Conservation (phyloP, 148 eudicot species). For the Euryodendron excelsum region DNA sequence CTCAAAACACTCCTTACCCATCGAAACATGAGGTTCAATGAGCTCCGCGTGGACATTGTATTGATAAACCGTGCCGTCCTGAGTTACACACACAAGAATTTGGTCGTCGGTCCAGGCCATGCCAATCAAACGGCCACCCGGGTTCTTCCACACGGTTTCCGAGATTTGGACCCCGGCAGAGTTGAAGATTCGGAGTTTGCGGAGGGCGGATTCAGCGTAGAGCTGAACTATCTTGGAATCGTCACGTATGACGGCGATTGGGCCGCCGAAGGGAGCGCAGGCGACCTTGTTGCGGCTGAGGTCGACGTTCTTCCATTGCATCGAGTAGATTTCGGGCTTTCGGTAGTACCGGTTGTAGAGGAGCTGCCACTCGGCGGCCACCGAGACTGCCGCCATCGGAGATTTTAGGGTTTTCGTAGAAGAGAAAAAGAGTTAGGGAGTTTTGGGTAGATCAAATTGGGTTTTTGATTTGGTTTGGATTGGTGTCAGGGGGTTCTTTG, state of each 20-base stretch:
- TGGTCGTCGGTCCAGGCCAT: conserved; percentile 88
- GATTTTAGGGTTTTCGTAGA: conserved; percentile 2
- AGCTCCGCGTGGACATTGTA: conserved; percentile 69
- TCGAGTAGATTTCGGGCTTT: conserved; percentile 71
- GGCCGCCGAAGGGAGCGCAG: conserved; percentile 87
- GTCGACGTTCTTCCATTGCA: conserved; percentile 83
- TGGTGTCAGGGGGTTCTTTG: too few species aligned
- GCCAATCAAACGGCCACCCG: conserved; percentile 82
- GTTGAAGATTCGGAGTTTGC: conserved; percentile 86
- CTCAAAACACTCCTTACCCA: conserved; percentile 82
- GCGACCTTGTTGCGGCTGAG: conserved; percentile 91
- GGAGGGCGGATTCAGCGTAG: conserved; percentile 87
- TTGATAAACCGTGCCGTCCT: conserved; percentile 79
- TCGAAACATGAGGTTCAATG: conserved; percentile 41
- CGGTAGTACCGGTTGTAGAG: conserved; percentile 92
- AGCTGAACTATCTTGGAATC: conserved; percentile 98
- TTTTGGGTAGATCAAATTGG: not conserved
- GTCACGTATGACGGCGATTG: conserved; percentile 90
- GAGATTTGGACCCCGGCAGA: conserved; percentile 69
- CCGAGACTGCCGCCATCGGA: conserved; percentile 54
- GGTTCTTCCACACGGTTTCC: conserved; percentile 81
- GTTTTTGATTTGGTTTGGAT: not conserved
- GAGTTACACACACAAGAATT: conserved; percentile 74
- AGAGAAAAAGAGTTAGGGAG: not conserved
- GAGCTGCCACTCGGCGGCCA: conserved; percentile 97